These are phyloP conservation scores for Phialemoniopsis sp. DNA, from an alignment of 2,329 filamentous ascomycete species.

Conservation along the genomic window DNA sequence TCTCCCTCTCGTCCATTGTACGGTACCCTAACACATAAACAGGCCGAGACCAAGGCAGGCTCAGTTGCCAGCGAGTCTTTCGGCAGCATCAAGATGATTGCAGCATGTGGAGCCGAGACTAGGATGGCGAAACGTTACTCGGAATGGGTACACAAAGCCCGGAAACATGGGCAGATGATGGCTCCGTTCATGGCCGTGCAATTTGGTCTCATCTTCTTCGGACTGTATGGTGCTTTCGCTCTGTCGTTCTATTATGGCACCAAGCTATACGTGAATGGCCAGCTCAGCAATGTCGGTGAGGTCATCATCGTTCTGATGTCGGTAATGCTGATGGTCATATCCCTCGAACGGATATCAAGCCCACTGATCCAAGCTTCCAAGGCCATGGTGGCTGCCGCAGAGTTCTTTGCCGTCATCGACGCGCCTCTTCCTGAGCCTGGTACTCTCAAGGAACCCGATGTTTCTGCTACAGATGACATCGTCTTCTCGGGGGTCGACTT, in stretches of 20 bases:
- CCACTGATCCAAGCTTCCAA: constrained; percentile 56
- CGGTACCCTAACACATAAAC: no score
- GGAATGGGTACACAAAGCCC: constrained; percentile 50
- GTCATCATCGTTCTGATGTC: constrained; percentile 55
- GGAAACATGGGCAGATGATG: constrained; percentile 40
- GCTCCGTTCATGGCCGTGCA: constrained; percentile 48
- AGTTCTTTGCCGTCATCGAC: constrained; percentile 53
- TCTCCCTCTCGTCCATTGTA: constrained; percentile 10
- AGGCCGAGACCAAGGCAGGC: constrained; percentile 52
- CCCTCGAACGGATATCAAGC: constrained; percentile 51
- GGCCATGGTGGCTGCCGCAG: constrained; percentile 52
- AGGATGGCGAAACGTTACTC: constrained; percentile 50
- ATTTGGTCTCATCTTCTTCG: constrained; percentile 52
- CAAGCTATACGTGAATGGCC: constrained; percentile 40
- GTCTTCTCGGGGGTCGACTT: constrained; percentile 64
- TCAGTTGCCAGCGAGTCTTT: constrained; percentile 60
- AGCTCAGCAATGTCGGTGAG: constrained; percentile 43
- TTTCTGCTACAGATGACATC: constrained; percentile 50
- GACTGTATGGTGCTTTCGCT: constrained; percentile 46
- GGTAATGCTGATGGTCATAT: constrained; percentile 54
- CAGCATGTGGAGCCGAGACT: constrained; percentile 57
- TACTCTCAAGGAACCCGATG: constrained; percentile 41
- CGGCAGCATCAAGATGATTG: constrained; percentile 55
- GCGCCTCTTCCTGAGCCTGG: constrained; percentile 33
- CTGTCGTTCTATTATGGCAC: constrained; percentile 62